Conservation (phyloP, 352 stramenopile species). For the Phytophthora vignae region DNA sequence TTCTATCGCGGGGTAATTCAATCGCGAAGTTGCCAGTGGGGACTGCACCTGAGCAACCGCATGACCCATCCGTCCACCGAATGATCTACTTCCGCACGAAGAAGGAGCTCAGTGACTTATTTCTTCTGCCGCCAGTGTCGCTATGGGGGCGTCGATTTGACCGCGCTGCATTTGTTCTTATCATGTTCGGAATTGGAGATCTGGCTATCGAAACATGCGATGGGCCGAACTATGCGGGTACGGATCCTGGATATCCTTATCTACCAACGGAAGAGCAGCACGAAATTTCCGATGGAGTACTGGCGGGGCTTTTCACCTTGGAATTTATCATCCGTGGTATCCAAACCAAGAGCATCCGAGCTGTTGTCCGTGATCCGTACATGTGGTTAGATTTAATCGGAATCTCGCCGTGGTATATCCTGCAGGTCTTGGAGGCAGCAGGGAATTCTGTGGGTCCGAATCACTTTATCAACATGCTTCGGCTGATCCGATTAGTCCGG, state of each 20-base stretch:
- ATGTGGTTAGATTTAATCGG: constrained; percentile 67
- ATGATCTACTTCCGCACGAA: constrained; percentile 58
- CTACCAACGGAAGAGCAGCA: constrained; percentile 51
- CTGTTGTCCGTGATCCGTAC: constrained; percentile 45
- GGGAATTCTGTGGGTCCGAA: not conserved
- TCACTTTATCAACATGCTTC: constrained; percentile 44
- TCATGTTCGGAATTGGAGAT: constrained; percentile 54
- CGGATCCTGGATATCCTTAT: constrained; percentile 67
- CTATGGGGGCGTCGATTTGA: constrained; percentile 48
- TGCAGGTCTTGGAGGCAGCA: constrained; percentile 31
- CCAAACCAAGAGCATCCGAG: constrained; percentile 31
- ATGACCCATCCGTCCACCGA: constrained; percentile 38
- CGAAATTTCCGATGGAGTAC: constrained; percentile 43
- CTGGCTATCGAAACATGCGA: constrained; percentile 76
- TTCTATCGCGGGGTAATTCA: constrained; percentile 19
- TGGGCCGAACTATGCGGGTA: constrained; percentile 56
- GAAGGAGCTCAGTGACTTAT: constrained; percentile 48
- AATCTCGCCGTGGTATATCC: constrained; percentile 65
- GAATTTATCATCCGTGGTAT: constrained; percentile 58
- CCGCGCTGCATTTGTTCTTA: constrained; percentile 57
- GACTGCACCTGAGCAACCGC: constrained; percentile 6
- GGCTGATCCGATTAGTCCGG: constrained; percentile 60
- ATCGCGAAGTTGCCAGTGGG: not conserved
- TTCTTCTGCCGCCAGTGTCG: constrained; percentile 47
- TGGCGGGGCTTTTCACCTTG: constrained; percentile 63